Base-by-base conservation (phyloP, 2,329 filamentous ascomycete species). In the Colletotrichum neosansevieriae region DNA sequence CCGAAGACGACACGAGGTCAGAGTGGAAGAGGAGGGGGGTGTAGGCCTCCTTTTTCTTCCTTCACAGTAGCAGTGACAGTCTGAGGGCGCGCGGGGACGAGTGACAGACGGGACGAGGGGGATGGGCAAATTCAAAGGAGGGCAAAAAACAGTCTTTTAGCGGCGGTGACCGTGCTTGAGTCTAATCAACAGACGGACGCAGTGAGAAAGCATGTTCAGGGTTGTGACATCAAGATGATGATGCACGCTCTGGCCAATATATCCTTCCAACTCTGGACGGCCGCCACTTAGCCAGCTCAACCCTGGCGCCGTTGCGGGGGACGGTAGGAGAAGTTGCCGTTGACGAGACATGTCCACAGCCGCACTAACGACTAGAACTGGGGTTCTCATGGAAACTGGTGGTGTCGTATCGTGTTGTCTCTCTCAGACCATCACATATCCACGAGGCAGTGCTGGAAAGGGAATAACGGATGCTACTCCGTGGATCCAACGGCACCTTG, bases 221-320 rank as follows among this genome's bases (percentile, higher is more conserved):
- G 38, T 49, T 50, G 61, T 56, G 54, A 56, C 34, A 65, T 69
- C 61, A 56, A 54, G 47, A 54, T 47, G 40, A 40, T 47, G 65
- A 58, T 60, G 61, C 32, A 40, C 51, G 61, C 40, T 45, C 66
- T 38, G 42, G 66, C 54, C 54, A 56, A 69, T 69, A 69, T 69
- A 66, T 69, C 49, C 49, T 60, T 59, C 12, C 15, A 21, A 44
- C 40, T 32, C 47, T 50, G 36, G 40, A 51, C 29, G 61, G 19
- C 65, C 24, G 47, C 15, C 42, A 49, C 17, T 36, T 60, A 47
- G 47, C 15, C 24, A 49, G 24, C 45, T 45, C 21, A 40, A 47
- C 60, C 64, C 64, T 32, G 38, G 21, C 36, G 24, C 54, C 19
- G 60, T 45, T 32, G 49, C 44, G 49, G 63, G 45, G 51, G 51